phyloP scores from a whole-genome alignment of 2,329 filamentous ascomycete species.

The Fusarium xyrophilum region DNA sequence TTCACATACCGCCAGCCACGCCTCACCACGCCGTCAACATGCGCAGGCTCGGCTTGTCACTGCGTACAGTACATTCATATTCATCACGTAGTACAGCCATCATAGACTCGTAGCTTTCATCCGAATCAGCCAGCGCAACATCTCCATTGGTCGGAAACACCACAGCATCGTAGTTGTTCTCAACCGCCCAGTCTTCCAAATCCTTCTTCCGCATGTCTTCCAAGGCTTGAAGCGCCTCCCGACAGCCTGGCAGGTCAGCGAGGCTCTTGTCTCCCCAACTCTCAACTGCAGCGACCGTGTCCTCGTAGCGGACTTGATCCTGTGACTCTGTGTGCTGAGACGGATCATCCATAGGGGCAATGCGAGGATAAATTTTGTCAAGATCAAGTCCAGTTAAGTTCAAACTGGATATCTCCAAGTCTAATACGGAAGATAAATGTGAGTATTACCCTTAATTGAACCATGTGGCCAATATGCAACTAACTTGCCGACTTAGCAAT shows the following conservation, averaged over 20 bases:
- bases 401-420: neutral
- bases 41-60: neutral
- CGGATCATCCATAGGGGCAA: slow-evolving; percentile 1
- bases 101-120: slow-evolving; percentile 42
- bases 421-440: neutral
- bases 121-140: slow-evolving; percentile 56
- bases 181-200: neutral
- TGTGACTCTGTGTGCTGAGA: neutral
- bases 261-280: neutral
- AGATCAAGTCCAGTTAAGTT: fast-evolving
- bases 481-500: neutral
- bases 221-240: neutral
- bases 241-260: neutral
- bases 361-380: neutral
- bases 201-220: neutral
- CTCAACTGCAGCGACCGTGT: neutral
- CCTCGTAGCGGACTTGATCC: slow-evolving; percentile 4
- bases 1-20: neutral
- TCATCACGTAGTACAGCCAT: slow-evolving; percentile 45
- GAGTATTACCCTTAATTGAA: neutral
- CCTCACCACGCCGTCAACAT: neutral
- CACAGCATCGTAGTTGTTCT: neutral
- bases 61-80: neutral
- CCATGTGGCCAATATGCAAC: neutral
- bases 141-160: slow-evolving; percentile 55